These are phyloP conservation scores for Diaporthe sp. DNA, from an alignment of 2,329 filamentous ascomycete species.

Conservation along the genomic window DNA sequence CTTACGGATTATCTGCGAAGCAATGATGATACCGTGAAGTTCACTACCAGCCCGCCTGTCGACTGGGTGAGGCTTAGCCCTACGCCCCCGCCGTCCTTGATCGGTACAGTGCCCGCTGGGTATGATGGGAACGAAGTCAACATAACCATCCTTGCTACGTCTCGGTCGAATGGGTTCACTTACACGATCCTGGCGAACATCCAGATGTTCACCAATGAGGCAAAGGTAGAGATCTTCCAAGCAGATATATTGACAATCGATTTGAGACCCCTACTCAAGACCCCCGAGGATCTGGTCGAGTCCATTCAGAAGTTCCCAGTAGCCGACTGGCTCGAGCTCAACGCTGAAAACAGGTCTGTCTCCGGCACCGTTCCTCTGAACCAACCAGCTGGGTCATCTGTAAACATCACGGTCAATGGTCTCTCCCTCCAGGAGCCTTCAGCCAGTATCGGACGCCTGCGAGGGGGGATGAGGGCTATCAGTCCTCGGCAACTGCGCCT, in stretches of 20 bases:
- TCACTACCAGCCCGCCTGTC: conserved; percentile 15
- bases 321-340: neutral
- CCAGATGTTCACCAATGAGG: neutral
- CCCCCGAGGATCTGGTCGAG: neutral
- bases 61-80: neutral
- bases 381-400: neutral
- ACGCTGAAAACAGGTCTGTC: neutral
- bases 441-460: neutral
- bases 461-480: neutral
- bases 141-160: conserved; percentile 5
- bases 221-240: neutral
- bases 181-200: conserved; percentile 8
- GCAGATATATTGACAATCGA: neutral
- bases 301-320: neutral
- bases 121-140: neutral
- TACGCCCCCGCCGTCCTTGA: neutral
- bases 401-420: conserved; percentile 20
- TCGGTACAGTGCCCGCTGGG: neutral
- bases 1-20: neutral
- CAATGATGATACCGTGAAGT: neutral
- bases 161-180: neutral
- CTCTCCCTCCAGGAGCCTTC: neutral
- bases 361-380: neutral
- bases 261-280: neutral
- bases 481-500: neutral